Conservation (phyloP, 805 yeast species). For the Brettanomyces anomalus region DNA sequence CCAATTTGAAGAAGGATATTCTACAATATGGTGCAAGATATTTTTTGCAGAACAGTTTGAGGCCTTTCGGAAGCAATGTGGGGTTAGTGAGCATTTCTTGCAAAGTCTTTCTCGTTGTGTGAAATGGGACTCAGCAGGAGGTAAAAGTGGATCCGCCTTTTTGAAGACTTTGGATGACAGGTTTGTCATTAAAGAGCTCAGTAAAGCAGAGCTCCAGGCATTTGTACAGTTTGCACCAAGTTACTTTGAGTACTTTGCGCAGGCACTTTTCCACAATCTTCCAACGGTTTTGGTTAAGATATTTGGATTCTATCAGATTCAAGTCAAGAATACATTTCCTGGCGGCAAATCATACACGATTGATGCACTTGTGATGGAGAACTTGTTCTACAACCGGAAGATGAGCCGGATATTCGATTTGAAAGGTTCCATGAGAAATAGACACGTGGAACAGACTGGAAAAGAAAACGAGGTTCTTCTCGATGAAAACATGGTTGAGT, state of each 20-base stretch:
- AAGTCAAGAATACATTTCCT: conserved; percentile 68
- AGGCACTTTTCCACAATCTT: conserved; percentile 87
- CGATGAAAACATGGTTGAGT: conserved; percentile 98
- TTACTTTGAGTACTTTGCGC: conserved; percentile 92
- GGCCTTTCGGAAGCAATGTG: conserved; percentile 82
- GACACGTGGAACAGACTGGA: conserved; percentile 96
- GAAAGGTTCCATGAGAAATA: conserved; percentile 95
- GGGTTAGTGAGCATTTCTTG: conserved; percentile 62
- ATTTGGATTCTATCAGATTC: conserved; percentile 92
- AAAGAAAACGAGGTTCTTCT: conserved; percentile 86
- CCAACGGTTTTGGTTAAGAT: conserved; percentile 93
- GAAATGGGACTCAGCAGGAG: conserved; percentile 94
- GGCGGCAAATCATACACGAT: conserved; percentile 65
- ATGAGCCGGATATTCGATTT: conserved; percentile 85
- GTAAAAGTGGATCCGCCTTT: conserved; percentile 93
- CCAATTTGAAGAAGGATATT: conserved; percentile 80
- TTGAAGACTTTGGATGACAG: conserved; percentile 87
- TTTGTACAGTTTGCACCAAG: conserved; percentile 94
- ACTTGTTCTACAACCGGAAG: conserved; percentile 75
- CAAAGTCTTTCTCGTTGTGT: conserved; percentile 90
- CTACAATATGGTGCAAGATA: conserved; percentile 82
- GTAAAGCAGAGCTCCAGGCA: conserved; percentile 84
- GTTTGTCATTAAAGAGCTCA: conserved; percentile 79
- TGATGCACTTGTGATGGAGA: conserved; percentile 95
- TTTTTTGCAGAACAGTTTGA: conserved; percentile 96